Evolutionary conservation across 1,139 yeast species (phyloP).

Genomic region (Hansenula lynferdii): DNA sequence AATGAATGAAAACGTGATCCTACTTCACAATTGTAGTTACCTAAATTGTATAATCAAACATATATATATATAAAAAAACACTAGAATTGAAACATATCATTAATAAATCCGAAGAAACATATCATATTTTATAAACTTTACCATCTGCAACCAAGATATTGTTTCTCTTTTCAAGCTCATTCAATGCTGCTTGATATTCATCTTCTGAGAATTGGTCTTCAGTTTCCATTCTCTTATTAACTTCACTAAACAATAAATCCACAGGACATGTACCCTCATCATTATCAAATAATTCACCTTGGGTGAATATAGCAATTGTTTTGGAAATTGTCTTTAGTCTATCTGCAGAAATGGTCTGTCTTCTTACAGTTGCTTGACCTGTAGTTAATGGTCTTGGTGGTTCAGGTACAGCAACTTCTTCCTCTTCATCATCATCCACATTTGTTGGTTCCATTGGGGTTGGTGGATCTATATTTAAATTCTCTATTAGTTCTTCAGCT

Average conservation of each 20-base stretch:
- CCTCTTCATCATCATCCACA: conserved; percentile 4
- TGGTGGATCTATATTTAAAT: conserved; percentile 7
- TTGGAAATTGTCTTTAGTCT: conserved; percentile 42
- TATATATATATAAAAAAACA: background rate
- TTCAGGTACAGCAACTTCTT: conserved; percentile 16
- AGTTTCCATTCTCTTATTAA: conserved; percentile 51
- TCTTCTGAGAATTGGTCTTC: conserved; percentile 52
- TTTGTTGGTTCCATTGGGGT: background rate
- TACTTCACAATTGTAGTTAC: no score
- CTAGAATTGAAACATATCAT: background rate
- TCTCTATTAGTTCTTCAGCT: conserved; percentile 22
- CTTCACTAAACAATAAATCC: conserved; percentile 36
- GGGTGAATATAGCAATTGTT: conserved; percentile 40
- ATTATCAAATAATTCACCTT: conserved; percentile 40
- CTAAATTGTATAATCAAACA: background rate
- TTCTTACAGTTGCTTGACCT: conserved; percentile 12
- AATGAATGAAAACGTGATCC: background rate
- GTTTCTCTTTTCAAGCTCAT: conserved; percentile 48
- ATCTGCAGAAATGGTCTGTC: conserved; percentile 39
- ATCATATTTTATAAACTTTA: conserved; percentile 41
- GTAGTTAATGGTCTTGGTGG: conserved; percentile 19
- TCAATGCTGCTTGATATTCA: conserved; percentile 53
- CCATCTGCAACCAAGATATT: conserved; percentile 59
- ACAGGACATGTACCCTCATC: conserved; percentile 41
- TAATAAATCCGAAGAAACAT: background rate